phyloP scores from a whole-genome alignment of 768 basidiomycete genomes.

The Macrolepiota fuliginosa region DNA sequence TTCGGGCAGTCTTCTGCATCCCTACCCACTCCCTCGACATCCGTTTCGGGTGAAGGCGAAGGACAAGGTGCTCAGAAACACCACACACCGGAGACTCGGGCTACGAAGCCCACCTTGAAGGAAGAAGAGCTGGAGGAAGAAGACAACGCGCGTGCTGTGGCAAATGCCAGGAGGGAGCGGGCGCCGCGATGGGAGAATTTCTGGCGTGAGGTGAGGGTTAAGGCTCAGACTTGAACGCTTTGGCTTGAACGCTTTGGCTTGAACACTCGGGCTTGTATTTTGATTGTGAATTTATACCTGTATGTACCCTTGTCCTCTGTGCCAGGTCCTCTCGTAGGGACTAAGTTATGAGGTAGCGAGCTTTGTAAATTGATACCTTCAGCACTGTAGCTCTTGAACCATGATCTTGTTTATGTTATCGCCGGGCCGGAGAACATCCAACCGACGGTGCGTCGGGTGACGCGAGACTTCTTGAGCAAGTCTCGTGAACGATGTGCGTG shows the following conservation, averaged over 20 bases:
- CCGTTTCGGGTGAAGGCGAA: slow-evolving; percentile 3
- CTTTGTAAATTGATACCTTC: too few relatives aligned
- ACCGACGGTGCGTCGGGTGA: not conserved
- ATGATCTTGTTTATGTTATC: not conserved
- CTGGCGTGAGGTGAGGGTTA: slow-evolving; percentile 31
- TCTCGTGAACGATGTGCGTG: not conserved
- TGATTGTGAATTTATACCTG: not conserved
- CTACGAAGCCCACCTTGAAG: slow-evolving; percentile 10
- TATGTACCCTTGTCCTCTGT: too few relatives aligned
- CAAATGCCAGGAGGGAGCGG: slow-evolving; percentile 14
- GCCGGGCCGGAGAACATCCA: not conserved
- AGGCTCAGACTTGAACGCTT: slow-evolving; percentile 18
- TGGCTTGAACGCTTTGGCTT: not conserved
- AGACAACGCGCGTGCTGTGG: not conserved
- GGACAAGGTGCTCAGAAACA: slow-evolving; percentile 6
- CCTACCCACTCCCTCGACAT: slow-evolving; percentile 1
- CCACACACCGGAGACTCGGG: not conserved
- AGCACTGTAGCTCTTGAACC: not conserved
- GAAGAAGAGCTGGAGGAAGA: slow-evolving; percentile 11
- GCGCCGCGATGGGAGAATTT: slow-evolving; percentile 32
- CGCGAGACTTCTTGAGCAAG: not conserved
- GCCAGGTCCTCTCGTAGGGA: too few relatives aligned
- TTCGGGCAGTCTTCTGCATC: slow-evolving; percentile 23
- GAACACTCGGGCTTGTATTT: not conserved
- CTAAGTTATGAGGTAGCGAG: too few relatives aligned